These are phyloP conservation scores for Boletus tylopilopsis DNA, from an alignment of 768 basidiomycete genomes.

Conservation along the genomic window DNA sequence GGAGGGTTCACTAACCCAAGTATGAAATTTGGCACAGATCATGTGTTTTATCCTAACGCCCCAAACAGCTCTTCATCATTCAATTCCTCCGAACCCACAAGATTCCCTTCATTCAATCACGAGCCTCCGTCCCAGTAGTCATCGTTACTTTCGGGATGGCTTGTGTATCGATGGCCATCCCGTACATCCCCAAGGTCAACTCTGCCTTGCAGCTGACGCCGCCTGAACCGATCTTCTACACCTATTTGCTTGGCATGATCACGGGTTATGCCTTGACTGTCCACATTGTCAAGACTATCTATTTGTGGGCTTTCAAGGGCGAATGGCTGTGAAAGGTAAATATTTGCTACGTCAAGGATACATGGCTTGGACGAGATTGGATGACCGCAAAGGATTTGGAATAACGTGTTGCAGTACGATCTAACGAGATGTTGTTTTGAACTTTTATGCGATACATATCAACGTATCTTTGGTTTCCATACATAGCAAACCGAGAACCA, in stretches of 20 bases:
- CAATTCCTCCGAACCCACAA: conserved; percentile 31
- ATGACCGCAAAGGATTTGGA: too few species aligned
- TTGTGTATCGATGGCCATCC: conserved; percentile 31
- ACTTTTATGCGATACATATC: too few species aligned
- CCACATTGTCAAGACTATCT: conserved; percentile 27
- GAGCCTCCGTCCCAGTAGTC: conserved; percentile 27
- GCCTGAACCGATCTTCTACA: conserved; percentile 27
- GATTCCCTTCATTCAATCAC: conserved; percentile 30
- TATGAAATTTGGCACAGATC: conserved; percentile 3
- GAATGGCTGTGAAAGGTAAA: conserved; percentile 25
- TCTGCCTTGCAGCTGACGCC: conserved; percentile 26
- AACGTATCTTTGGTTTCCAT: too few species aligned
- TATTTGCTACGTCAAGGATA: too few species aligned
- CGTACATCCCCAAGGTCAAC: conserved; percentile 31
- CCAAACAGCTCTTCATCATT: conserved; percentile 29
- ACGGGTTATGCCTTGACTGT: conserved; percentile 22
- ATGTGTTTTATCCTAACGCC: background rate
- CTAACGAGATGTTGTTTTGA: too few species aligned
- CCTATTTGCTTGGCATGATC: conserved; percentile 23
- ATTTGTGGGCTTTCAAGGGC: conserved; percentile 26
- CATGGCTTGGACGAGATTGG: background rate
- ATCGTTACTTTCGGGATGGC: conserved; percentile 30
- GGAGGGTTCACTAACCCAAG: conserved; percentile 35
- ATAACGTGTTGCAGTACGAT: too few species aligned
- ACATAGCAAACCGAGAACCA: too few species aligned